Base-by-base conservation (phyloP, 2,329 filamentous ascomycete genomes). In the Calcarisporium arbuscula region DNA sequence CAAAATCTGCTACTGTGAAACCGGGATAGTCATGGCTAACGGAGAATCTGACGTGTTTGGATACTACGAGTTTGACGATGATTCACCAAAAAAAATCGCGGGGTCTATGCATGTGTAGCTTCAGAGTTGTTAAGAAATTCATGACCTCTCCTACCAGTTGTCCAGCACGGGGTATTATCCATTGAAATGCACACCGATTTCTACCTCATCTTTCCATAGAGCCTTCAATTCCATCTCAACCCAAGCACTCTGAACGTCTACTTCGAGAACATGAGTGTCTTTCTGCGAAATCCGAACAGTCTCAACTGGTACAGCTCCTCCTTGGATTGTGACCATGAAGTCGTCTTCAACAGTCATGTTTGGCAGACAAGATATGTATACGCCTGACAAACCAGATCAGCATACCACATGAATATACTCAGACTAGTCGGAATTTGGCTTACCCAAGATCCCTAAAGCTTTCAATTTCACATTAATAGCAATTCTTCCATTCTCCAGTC, bases 181-280 rank as follows among this genome's bases (percentile, higher is more conserved):
- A n/a, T n/a, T n/a, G n/a, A n/a, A n/a, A n/a, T n/a, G 15, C 8
- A 21, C 16, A n/a, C n/a, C n/a, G 27, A 94, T 63, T 41, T 75
- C 68, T 23, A 88, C 72, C 56, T 94, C 85, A 54, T 95, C 94
- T 44, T 78, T 82, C 81, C 85, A 94, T 7, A 82, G 78, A 23
- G 75, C 71, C 38, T 77, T 63, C 36, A 92, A 65, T 0, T 70
- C 73, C 65, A 88, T 71, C 48, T 85, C 77, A 29, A 73, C 72
- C 88, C 88, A 96, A 1, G 90, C 90, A 19, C 62, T 67, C 45
- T 78, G 72, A 10, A 86, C 58, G 63, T 96, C 85, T 36, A 96
- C 73, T 45, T 86, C 80, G 20, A 96, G 58, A 7, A 96, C 73
- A 39, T 69, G 66, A 0, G 57, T 47, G 38, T 76, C 63, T n/a